phyloP scores from a whole-genome alignment of 768 basidiomycete species.

The Pleurotus djamor region DNA sequence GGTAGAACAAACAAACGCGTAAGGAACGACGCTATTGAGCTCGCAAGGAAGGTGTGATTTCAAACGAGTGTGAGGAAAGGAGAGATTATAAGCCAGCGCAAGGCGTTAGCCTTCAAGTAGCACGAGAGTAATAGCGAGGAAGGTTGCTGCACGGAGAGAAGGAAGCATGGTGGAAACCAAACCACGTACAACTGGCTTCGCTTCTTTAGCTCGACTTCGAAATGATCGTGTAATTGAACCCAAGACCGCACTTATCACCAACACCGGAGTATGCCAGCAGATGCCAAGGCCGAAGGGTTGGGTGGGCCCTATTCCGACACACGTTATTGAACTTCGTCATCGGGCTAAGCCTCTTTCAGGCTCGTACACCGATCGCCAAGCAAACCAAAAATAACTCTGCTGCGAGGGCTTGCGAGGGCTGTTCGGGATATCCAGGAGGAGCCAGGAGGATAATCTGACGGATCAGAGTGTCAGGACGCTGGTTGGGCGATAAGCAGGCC shows the following conservation, averaged over 20 bases:
- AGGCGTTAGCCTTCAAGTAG: not conserved
- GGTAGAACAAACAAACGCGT: not conserved
- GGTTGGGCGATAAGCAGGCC: slow-evolving; percentile 5
- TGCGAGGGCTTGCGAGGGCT: no score
- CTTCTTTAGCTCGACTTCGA: slow-evolving; percentile 2
- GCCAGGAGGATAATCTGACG: not conserved
- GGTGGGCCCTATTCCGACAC: not conserved
- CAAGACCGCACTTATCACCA: not conserved
- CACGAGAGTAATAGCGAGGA: not conserved
- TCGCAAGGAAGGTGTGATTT: not conserved
- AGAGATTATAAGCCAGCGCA: slow-evolving; percentile 7
- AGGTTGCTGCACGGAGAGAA: not conserved
- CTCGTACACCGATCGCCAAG: not conserved
- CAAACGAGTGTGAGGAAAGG: slow-evolving; percentile 1
- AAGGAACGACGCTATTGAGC: slow-evolving; percentile 5
- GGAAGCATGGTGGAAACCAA: slow-evolving; percentile 1
- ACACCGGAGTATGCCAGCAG: slow-evolving; percentile 1
- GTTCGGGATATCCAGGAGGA: not conserved
- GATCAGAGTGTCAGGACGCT: not conserved
- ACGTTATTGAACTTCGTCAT: slow-evolving; percentile 7
- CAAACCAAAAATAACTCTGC: slow-evolving; percentile 2
- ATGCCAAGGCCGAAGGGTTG: not conserved
- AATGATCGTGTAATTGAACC: slow-evolving; percentile 3
- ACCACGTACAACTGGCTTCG: slow-evolving; percentile 1
- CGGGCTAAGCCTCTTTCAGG: not conserved